A percentile compares a stretch with the other conserved stretches of the same genome.
Evolutionary conservation across 345 rosid species (phyloP).

Genomic region (Hibiscus syriacus): DNA sequence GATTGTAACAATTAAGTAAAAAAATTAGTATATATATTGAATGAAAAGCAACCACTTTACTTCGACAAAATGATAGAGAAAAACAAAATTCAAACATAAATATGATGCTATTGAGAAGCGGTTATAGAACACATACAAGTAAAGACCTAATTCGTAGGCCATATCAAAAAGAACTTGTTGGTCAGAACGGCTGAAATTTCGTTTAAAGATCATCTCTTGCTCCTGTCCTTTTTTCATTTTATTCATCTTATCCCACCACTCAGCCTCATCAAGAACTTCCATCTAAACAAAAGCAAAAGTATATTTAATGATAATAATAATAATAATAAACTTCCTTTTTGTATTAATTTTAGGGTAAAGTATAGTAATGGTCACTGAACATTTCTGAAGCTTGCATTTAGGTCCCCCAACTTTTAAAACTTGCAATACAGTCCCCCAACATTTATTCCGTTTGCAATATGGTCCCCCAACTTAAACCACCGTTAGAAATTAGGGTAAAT

Average conservation of each 20-base stretch:
- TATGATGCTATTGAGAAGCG: not conserved
- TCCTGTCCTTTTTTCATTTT: slow-evolving; percentile 54
- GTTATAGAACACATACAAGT: slow-evolving; percentile 59
- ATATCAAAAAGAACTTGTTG: slow-evolving; percentile 64
- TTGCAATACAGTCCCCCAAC: too few relatives aligned
- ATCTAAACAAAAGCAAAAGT: slow-evolving; percentile 30
- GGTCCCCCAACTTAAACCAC: too few relatives aligned
- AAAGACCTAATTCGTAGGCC: slow-evolving; percentile 65
- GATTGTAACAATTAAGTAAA: not conserved
- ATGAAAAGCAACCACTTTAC: not conserved
- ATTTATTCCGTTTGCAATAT: too few relatives aligned
- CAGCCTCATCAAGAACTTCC: slow-evolving; percentile 77
- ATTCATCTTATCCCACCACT: slow-evolving; percentile 84
- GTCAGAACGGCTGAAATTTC: slow-evolving; percentile 57
- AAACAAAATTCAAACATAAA: not conserved
- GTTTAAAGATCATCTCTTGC: slow-evolving; percentile 71
- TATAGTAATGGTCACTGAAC: too few relatives aligned
- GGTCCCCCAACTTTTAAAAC: too few relatives aligned
- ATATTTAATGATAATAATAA: not conserved
- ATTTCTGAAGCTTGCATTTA: too few relatives aligned
- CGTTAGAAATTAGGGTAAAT: too few relatives aligned
- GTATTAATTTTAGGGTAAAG: too few relatives aligned
- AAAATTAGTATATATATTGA: not conserved
- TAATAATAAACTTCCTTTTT: not conserved
- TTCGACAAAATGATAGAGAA: not conserved